phyloP scores from a whole-genome alignment of 2,329 filamentous ascomycete genomes.

The Xylariaceae sp. region DNA sequence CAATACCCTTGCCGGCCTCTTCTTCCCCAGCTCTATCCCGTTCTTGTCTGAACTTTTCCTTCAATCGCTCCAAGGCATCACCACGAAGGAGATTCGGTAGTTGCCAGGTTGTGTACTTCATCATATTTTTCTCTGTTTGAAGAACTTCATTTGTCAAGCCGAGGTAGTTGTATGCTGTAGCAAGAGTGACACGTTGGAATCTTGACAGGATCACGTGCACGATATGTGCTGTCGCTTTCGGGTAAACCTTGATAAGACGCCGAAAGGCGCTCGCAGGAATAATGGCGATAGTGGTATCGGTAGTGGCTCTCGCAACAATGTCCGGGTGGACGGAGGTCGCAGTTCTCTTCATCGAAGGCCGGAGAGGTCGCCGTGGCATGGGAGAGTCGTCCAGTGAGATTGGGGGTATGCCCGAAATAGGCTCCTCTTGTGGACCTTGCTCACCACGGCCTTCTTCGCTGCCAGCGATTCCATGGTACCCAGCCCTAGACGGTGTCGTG shows the following conservation, averaged over 20 bases:
- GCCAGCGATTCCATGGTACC: constrained; percentile 15
- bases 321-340: constrained; percentile 87
- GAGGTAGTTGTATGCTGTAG: constrained; percentile 90
- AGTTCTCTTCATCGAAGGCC: constrained; percentile 41
- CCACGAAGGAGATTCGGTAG: constrained; percentile 87
- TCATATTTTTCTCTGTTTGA: constrained; percentile 88
- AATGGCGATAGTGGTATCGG: constrained; percentile 96
- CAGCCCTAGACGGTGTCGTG: constrained; percentile 25
- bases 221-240: constrained; percentile 93
- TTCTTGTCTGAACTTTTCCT: constrained; percentile 87
- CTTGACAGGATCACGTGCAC: constrained; percentile 95
- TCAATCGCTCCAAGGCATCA: constrained; percentile 73
- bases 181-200: constrained; percentile 88
- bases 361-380: constrained; percentile 26
- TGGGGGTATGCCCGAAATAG: constrained; percentile 62
- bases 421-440: constrained; percentile 27
- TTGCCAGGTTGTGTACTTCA: constrained; percentile 85
- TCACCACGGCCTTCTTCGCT: constrained; percentile 26
- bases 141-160: constrained; percentile 88
- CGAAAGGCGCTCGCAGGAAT: constrained; percentile 96
- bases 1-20: constrained; percentile 86
- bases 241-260: constrained; percentile 86
- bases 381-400: constrained; percentile 59
- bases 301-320: constrained; percentile 90
- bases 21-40: constrained; percentile 75